Conservation (phyloP, 2,329 filamentous ascomycete species). For the Ophiocordyceps camponoti-leonardi region DNA sequence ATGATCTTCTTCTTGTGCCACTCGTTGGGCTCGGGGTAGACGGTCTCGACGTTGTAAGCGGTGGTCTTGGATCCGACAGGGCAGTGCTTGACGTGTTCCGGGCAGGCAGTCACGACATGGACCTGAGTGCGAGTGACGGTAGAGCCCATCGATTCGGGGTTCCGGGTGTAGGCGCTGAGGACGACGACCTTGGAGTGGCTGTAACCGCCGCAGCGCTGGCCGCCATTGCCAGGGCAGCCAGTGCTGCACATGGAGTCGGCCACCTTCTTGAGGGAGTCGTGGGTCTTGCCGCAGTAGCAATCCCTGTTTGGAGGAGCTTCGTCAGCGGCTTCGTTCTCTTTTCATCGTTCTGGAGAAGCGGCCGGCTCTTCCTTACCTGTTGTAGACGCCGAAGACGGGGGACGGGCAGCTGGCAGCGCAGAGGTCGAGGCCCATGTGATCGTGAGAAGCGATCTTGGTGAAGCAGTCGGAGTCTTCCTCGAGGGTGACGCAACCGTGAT, state of each 20-base stretch:
- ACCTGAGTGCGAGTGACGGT: not conserved
- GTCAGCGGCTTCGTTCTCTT: slow-evolving; percentile 1
- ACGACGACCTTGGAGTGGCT: not conserved
- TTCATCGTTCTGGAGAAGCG: not conserved
- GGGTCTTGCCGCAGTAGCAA: slow-evolving; percentile 12
- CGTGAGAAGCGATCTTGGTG: slow-evolving; percentile 4
- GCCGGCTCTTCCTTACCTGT: slow-evolving; percentile 7
- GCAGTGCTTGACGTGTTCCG: slow-evolving; percentile 7
- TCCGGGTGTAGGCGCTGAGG: not conserved
- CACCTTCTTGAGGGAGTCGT: slow-evolving; percentile 5
- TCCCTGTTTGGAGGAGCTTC: slow-evolving; percentile 4
- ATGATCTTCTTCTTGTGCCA: slow-evolving; percentile 14
- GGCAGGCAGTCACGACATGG: slow-evolving; percentile 13
- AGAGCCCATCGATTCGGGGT: not conserved
- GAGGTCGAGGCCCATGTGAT: slow-evolving; percentile 8
- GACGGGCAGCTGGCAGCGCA: slow-evolving; percentile 9
- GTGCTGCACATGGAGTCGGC: slow-evolving; percentile 8
- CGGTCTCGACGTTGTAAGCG: slow-evolving; percentile 8
- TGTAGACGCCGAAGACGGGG: slow-evolving; percentile 10
- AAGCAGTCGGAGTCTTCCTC: slow-evolving; percentile 3
- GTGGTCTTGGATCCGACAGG: slow-evolving; percentile 6
- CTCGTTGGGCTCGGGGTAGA: slow-evolving; percentile 6
- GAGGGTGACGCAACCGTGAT: slow-evolving; percentile 12
- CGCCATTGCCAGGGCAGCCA: slow-evolving; percentile 11
- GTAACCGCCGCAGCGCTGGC: slow-evolving; percentile 3